A percentile compares a stretch with the other conserved stretches of the same genome.
These are phyloP conservation scores for Xylaria sp. DNA, from an alignment of 2,329 filamentous ascomycete species.

Conservation along the genomic window DNA sequence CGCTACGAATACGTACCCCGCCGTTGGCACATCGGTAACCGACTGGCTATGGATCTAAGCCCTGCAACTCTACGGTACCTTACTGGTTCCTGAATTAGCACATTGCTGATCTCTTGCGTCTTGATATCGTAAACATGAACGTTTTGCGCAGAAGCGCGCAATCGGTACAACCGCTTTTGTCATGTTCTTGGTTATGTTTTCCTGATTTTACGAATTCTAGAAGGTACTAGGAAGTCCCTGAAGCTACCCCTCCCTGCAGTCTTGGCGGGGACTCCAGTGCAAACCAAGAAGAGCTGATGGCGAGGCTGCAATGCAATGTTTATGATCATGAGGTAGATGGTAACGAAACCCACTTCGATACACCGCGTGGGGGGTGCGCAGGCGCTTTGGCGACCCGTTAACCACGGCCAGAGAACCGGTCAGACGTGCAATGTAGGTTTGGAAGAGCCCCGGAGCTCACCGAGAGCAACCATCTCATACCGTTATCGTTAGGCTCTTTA, in stretches of 20 bases:
- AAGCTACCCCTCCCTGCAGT: background rate
- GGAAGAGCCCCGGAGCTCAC: slow-evolving; percentile 1
- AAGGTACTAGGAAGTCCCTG: background rate
- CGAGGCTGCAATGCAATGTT: slow-evolving; percentile 16
- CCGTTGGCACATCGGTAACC: slow-evolving; percentile 13
- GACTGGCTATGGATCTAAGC: background rate
- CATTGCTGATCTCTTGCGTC: slow-evolving; percentile 7
- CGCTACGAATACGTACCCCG: background rate
- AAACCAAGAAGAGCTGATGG: slow-evolving; percentile 17
- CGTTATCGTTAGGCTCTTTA: slow-evolving; percentile 3
- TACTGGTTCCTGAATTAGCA: background rate
- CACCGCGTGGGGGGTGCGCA: slow-evolving; percentile 7
- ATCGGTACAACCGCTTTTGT: background rate
- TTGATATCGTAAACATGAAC: background rate
- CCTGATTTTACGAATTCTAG: background rate
- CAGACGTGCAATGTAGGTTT: background rate
- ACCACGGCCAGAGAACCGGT: slow-evolving; percentile 8
- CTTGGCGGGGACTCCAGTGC: slow-evolving; percentile 12
- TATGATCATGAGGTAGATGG: background rate
- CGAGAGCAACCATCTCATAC: background rate
- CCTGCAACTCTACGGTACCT: slow-evolving; percentile 1
- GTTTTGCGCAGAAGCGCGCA: background rate
- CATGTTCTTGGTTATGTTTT: background rate
- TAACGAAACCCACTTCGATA: slow-evolving; percentile 7
- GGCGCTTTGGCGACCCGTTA: background rate